Evolutionary conservation across 192 early-diverging fungal species (phyloP).

Genomic region (Linnemannia zychae): DNA sequence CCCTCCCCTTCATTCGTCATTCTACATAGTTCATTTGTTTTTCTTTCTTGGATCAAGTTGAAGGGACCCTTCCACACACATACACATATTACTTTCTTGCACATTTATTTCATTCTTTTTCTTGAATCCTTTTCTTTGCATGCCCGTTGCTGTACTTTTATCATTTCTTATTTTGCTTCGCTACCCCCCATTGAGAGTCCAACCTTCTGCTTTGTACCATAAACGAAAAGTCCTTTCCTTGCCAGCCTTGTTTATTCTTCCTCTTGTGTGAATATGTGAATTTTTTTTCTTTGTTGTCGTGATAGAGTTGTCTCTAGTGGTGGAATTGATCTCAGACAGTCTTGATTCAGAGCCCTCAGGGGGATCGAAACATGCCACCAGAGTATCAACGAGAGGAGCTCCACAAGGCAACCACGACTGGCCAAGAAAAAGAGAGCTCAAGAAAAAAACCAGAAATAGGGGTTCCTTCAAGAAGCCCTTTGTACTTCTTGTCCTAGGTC

Average conservation of each 20-base stretch:
- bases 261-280: background rate
- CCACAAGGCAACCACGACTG: background rate
- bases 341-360: background rate
- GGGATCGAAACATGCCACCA: background rate
- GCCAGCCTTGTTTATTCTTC: background rate
- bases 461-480: too few relatives aligned
- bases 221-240: background rate
- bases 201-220: slow-evolving; percentile 4
- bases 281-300: background rate
- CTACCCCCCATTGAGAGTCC: background rate
- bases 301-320: background rate
- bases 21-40: background rate
- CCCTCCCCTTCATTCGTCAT: background rate
- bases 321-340: background rate
- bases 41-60: background rate
- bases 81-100: background rate
- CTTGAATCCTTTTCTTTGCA: background rate
- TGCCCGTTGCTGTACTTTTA: background rate
- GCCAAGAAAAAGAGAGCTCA: background rate
- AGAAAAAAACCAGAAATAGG: background rate
- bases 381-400: background rate
- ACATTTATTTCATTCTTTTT: background rate
- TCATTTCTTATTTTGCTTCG: background rate
- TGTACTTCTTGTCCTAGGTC: background rate
- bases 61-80: background rate